A percentile compares a stretch with the other conserved stretches of the same genome.
These are phyloP conservation scores for Cladosporium colombiae DNA, from an alignment of 2,329 filamentous ascomycete species.

Conservation along the genomic window DNA sequence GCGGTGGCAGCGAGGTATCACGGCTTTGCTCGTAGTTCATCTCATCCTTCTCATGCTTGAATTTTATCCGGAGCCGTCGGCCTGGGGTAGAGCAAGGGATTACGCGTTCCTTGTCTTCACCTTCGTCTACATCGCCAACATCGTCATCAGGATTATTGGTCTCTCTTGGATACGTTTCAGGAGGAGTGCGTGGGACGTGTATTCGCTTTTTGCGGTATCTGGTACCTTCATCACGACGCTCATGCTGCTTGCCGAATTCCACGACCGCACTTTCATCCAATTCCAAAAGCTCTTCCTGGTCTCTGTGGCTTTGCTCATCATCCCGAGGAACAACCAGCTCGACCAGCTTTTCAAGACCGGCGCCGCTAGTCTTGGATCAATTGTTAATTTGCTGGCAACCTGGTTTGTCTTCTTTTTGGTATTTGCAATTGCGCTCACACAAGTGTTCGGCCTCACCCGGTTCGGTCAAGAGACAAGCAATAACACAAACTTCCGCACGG, in stretches of 20 bases:
- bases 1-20: conserved; percentile 84
- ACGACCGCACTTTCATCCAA: conserved; percentile 66
- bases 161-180: conserved; percentile 91
- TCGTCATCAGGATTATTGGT: conserved; percentile 79
- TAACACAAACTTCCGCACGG: conserved; percentile 89
- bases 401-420: conserved; percentile 98
- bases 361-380: conserved; percentile 85
- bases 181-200: conserved; percentile 93
- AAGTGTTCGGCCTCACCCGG: conserved; percentile 91
- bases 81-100: conserved; percentile 69
- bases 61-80: conserved; percentile 71
- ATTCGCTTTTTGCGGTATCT: conserved; percentile 75
- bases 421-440: conserved; percentile 93
- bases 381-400: conserved; percentile 88
- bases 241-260: conserved; percentile 64
- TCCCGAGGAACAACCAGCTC: conserved; percentile 92
- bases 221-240: conserved; percentile 83
- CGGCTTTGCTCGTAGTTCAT: conserved; percentile 76
- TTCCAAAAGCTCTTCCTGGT: conserved; percentile 94
- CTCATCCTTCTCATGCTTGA: conserved; percentile 81
- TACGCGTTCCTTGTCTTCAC: conserved; percentile 79
- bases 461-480: conserved; percentile 72
- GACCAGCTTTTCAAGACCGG: conserved; percentile 99
- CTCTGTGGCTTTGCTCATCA: conserved; percentile 82
- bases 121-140: conserved; percentile 78